Evolutionary conservation across 257 asterid genomes (phyloP).

Genomic region (Solanum rostratum): DNA sequence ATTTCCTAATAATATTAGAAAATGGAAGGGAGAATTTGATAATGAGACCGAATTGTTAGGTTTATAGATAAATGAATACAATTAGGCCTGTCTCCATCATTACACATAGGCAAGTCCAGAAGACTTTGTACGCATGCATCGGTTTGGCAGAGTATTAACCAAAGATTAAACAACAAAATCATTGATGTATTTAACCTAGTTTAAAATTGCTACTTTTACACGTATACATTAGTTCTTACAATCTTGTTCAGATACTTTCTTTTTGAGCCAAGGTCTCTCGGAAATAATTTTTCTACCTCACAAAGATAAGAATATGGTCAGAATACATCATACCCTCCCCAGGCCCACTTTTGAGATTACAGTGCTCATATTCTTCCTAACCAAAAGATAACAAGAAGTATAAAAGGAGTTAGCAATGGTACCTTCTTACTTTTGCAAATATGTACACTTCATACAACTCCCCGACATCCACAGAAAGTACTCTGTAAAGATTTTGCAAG

Average conservation of each 20-base stretch:
- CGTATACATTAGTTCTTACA: not conserved
- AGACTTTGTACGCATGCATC: not conserved
- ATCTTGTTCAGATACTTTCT: not conserved
- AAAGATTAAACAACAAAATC: not conserved
- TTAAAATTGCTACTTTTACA: not conserved
- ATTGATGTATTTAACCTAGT: not conserved
- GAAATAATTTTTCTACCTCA: not conserved
- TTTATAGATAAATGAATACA: not conserved
- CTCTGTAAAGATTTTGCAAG: not conserved
- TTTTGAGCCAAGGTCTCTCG: not conserved
- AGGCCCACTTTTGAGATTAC: not conserved
- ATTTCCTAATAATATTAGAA: not conserved
- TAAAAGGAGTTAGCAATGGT: not conserved
- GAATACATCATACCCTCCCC: not conserved
- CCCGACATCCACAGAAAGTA: not conserved
- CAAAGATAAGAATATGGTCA: not conserved
- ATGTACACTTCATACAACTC: not conserved
- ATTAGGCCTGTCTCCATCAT: slow-evolving; percentile 1
- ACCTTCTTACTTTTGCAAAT: not conserved
- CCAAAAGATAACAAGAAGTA: not conserved
- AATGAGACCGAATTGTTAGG: not conserved
- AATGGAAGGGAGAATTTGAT: not conserved
- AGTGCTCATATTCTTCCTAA: not conserved
- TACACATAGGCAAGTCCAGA: not conserved
- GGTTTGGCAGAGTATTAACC: not conserved